Evolutionary conservation across 305 asterid genomes (phyloP).

Genomic region (Euphrasia arctica): DNA sequence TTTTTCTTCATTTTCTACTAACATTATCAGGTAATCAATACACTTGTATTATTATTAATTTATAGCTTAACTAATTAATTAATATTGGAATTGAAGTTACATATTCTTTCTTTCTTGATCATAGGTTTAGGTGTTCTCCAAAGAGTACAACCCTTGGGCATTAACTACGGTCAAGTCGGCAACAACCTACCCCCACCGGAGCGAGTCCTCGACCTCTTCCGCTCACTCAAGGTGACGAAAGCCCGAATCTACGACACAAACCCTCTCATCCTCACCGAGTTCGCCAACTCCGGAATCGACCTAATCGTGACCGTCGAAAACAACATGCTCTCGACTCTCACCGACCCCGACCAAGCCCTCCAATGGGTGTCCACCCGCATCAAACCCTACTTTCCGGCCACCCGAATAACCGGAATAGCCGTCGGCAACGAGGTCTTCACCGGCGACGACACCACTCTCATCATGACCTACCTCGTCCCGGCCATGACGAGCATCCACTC

Average conservation of each 20-base stretch:
- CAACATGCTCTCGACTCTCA: conserved; percentile 44
- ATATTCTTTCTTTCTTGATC: too few relatives aligned
- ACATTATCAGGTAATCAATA: conserved; percentile 45
- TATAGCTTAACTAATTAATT: too few relatives aligned
- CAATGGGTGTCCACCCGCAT: conserved; percentile 70
- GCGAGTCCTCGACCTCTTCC: conserved; percentile 55
- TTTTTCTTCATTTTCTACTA: conserved; percentile 49
- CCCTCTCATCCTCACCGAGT: conserved; percentile 56
- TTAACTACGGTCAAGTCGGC: conserved; percentile 91
- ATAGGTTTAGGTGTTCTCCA: conserved; percentile 35
- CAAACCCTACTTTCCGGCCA: conserved; percentile 60
- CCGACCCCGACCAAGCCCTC: conserved; percentile 57
- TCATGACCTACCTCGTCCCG: conserved; percentile 54
- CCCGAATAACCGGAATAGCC: conserved; percentile 66
- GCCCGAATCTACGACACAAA: conserved; percentile 89
- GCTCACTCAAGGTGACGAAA: conserved; percentile 50
- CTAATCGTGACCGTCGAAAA: conserved; percentile 75
- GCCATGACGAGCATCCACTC: conserved; percentile 70
- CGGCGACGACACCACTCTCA: conserved; percentile 50
- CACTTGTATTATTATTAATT: too few relatives aligned
- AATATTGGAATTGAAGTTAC: too few relatives aligned
- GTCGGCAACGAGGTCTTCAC: conserved; percentile 84
- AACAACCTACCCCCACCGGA: conserved; percentile 78
- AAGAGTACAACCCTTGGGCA: conserved; percentile 62
- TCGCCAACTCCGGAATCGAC: conserved; percentile 66